Conservation (phyloP, 2,329 filamentous ascomycete genomes). For the Ceratocystis huliohia region DNA sequence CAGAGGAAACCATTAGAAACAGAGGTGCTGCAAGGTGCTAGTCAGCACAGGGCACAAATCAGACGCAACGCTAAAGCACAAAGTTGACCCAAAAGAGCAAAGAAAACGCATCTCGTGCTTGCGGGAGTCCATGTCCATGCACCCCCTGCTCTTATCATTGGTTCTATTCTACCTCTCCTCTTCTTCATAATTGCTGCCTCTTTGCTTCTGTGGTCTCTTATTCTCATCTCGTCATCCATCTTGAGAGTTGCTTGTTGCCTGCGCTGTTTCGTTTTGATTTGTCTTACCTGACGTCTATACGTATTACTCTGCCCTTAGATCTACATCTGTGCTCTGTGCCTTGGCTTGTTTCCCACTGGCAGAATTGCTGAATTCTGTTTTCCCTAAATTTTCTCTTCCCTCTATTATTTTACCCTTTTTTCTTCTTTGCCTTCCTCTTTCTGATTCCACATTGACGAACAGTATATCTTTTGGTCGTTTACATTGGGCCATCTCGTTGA, state of each 20-base stretch:
- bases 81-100: constrained; percentile 18
- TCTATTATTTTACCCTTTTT: background rate
- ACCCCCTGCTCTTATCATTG: constrained; percentile 4
- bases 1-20: background rate
- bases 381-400: background rate
- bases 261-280: background rate
- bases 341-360: constrained; percentile 1
- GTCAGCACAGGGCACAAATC: constrained; percentile 2
- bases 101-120: constrained; percentile 17
- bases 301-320: background rate
- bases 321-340: background rate
- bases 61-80: constrained; percentile 8
- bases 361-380: background rate
- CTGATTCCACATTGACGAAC: background rate
- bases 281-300: background rate
- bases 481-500: background rate
- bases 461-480: background rate
- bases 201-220: background rate
- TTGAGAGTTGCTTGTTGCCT: background rate
- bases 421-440: background rate
- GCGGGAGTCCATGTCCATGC: constrained; percentile 20
- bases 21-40: background rate
- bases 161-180: background rate
- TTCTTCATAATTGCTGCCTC: background rate
- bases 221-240: background rate